Evolutionary conservation across 1,284 basidiomycete genomes (phyloP).

Genomic region (Amylostereum chailletii): DNA sequence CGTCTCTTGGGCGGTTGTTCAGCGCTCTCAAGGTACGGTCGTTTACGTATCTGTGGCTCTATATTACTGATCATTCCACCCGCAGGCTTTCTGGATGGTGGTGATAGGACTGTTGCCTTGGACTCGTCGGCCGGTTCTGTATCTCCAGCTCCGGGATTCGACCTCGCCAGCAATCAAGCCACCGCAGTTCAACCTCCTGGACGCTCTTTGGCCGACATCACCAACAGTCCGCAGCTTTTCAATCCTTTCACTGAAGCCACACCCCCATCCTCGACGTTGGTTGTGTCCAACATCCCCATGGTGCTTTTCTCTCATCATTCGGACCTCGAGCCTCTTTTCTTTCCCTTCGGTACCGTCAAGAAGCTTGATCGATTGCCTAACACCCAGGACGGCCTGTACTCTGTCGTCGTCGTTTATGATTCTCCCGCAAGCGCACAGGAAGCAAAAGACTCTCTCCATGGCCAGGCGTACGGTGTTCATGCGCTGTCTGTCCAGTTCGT

Average conservation of each 20-base stretch:
- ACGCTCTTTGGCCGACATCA: constrained; percentile 14
- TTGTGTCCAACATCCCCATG: constrained; percentile 58
- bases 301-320: constrained; percentile 56
- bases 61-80: not conserved
- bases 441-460: constrained; percentile 48
- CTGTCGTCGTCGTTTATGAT: constrained; percentile 55
- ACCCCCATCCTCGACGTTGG: constrained; percentile 30
- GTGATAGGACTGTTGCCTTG: constrained; percentile 57
- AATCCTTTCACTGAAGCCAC: constrained; percentile 12
- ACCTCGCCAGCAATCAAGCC: constrained; percentile 13
- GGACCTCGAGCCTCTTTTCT: constrained; percentile 64
- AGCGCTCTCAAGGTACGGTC: constrained; percentile 60
- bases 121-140: constrained; percentile 30
- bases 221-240: not conserved
- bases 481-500: constrained; percentile 40
- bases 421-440: constrained; percentile 46
- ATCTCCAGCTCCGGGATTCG: constrained; percentile 21
- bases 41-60: not conserved
- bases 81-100: constrained; percentile 72
- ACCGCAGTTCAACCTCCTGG: constrained; percentile 14
- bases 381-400: constrained; percentile 24
- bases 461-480: constrained; percentile 49
- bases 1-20: constrained; percentile 76
- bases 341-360: constrained; percentile 62
- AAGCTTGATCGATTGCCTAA: constrained; percentile 35